Conservation (phyloP, 139 green algal genomes). For the Zygnema cylindricum region DNA sequence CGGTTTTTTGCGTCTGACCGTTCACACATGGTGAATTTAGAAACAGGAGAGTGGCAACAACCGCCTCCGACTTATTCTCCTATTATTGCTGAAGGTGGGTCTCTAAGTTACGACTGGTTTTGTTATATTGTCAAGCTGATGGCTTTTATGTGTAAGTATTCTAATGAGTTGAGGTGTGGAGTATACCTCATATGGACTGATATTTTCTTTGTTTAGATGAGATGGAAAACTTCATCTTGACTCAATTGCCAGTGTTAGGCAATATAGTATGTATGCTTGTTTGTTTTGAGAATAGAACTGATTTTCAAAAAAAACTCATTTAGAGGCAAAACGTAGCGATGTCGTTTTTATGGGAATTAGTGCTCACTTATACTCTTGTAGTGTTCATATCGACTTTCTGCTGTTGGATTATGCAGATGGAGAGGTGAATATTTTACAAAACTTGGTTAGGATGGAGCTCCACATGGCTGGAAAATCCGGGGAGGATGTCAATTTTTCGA, state of each 20-base stretch:
- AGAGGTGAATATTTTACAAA: not conserved
- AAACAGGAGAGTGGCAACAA: not conserved
- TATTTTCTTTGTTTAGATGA: not conserved
- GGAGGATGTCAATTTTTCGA: too few species aligned
- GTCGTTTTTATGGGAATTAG: not conserved
- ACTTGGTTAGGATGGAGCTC: not conserved
- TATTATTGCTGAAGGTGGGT: conserved; percentile 15
- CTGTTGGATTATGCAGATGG: not conserved
- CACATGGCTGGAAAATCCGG: too few species aligned
- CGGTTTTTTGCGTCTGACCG: conserved; percentile 83
- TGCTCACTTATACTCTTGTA: not conserved
- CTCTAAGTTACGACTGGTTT: not conserved
- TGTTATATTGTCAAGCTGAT: not conserved
- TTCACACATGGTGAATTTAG: conserved; percentile 75
- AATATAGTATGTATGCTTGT: not conserved
- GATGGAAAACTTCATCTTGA: not conserved
- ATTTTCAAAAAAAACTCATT: not conserved
- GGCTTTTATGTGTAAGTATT: not conserved
- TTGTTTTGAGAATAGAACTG: not conserved
- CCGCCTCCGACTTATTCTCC: not conserved
- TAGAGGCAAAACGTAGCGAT: too few species aligned
- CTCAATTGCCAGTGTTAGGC: too few species aligned
- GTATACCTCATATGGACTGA: not conserved
- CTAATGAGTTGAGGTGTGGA: not conserved
- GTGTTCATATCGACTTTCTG: not conserved